A percentile compares a stretch with the other conserved stretches of the same genome.
phyloP scores from a whole-genome alignment of 352 stramenopile species.

The Phytophthora tubulina region DNA sequence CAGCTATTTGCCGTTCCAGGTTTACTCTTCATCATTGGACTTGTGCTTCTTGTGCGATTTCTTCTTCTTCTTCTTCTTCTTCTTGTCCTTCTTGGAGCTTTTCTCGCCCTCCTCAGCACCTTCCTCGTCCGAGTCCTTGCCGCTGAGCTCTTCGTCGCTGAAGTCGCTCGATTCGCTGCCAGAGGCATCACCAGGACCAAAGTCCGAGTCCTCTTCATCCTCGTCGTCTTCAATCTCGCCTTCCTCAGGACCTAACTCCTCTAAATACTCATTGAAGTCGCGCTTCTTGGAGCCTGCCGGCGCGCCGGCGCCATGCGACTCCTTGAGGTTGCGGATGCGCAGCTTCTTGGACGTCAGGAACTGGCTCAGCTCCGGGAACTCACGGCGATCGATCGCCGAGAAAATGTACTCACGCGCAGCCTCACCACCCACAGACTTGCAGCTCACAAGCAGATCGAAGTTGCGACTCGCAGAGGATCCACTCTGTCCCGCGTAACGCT shows the following conservation, averaged over 20 bases:
- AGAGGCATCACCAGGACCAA: slow-evolving; percentile 82
- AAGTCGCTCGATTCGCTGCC: slow-evolving; percentile 81
- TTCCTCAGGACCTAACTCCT: slow-evolving; percentile 81
- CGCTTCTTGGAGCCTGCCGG: slow-evolving; percentile 71
- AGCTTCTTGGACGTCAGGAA: slow-evolving; percentile 97
- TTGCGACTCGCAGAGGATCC: slow-evolving; percentile 92
- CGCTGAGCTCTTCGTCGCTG: slow-evolving; percentile 84
- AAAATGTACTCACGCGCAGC: slow-evolving; percentile 93
- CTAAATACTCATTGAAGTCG: slow-evolving; percentile 84
- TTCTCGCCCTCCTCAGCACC: slow-evolving; percentile 50
- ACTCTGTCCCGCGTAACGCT: slow-evolving; percentile 95
- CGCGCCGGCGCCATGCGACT: slow-evolving; percentile 65
- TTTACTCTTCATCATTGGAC: slow-evolving; percentile 41
- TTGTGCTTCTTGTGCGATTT: slow-evolving; percentile 78
- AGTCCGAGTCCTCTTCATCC: slow-evolving; percentile 94
- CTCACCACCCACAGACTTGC: slow-evolving; percentile 90
- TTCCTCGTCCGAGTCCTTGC: slow-evolving; percentile 77
- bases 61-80: slow-evolving; percentile 78
- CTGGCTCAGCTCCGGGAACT: slow-evolving; percentile 95
- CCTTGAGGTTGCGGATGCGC: slow-evolving; percentile 93
- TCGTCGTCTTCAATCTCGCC: slow-evolving; percentile 93
- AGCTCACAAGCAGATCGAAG: slow-evolving; percentile 96
- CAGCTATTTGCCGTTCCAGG: slow-evolving; percentile 2
- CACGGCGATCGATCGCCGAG: slow-evolving; percentile 95
- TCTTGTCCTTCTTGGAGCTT: slow-evolving; percentile 66